phyloP scores from a whole-genome alignment of 768 basidiomycete genomes.

The Podaxis sp. region DNA sequence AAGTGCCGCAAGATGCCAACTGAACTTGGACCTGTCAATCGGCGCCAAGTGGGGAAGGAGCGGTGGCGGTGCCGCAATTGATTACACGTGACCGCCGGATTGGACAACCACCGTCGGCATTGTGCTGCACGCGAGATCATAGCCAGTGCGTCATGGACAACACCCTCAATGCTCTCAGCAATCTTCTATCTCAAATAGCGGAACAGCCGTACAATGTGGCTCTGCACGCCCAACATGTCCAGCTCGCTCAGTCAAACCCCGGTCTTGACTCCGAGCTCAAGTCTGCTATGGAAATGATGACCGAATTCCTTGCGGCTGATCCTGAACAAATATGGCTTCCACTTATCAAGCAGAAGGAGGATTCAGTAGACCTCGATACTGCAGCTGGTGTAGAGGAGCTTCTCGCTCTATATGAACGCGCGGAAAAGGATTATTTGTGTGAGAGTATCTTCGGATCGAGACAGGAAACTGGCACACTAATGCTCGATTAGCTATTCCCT shows the following conservation, averaged over 20 bases:
- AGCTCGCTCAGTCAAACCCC: conserved; percentile 52
- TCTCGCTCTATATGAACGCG: conserved; percentile 59
- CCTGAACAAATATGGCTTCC: conserved; percentile 73
- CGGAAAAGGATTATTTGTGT: conserved; percentile 82
- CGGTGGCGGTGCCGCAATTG: conserved; percentile 1
- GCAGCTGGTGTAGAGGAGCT: conserved; percentile 53
- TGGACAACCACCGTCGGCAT: neutral
- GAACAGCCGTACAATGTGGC: conserved; percentile 60
- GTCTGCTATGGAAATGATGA: conserved; percentile 66
- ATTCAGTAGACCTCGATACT: conserved; percentile 51
- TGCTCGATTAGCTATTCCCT: conserved; percentile 60
- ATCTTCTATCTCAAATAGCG: conserved; percentile 57
- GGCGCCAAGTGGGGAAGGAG: neutral
- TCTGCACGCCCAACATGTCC: conserved; percentile 69
- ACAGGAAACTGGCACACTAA: conserved; percentile 5
- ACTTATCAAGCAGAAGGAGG: conserved; percentile 55
- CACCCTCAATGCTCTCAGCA: conserved; percentile 63
- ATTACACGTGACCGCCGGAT: conserved; percentile 10
- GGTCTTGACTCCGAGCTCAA: conserved; percentile 59
- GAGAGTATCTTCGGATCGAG: conserved; percentile 29
- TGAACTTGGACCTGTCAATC: neutral
- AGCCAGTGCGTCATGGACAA: conserved; percentile 47
- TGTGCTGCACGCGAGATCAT: conserved; percentile 2
- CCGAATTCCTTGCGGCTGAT: conserved; percentile 59
- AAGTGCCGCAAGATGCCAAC: neutral